phyloP scores from a whole-genome alignment of 371 early-diverging fungal genomes.

The Umbelopsis sp. region DNA sequence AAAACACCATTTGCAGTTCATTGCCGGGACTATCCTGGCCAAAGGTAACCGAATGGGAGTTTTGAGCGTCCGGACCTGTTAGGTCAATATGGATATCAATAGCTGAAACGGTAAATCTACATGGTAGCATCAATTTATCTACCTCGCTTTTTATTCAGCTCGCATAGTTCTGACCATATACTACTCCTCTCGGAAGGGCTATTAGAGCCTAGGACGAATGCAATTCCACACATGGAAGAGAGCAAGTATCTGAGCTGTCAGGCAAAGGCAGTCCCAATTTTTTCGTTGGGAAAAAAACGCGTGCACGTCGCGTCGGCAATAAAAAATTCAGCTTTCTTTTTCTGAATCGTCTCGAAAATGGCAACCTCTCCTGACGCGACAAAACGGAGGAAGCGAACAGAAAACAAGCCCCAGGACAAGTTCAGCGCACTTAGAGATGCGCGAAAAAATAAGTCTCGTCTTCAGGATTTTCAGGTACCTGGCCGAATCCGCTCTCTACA shows the following conservation, averaged over 20 bases:
- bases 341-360: background rate
- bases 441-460: background rate
- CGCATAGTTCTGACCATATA: constrained; percentile 46
- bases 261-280: constrained; percentile 11
- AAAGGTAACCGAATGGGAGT: constrained; percentile 23
- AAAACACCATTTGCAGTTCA: constrained; percentile 42
- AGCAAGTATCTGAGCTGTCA: background rate
- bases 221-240: constrained; percentile 47
- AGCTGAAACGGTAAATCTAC: background rate
- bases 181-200: background rate
- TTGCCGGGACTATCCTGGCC: background rate
- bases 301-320: constrained; percentile 10
- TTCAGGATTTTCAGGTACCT: constrained; percentile 8
- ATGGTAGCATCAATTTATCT: background rate
- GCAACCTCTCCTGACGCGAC: background rate
- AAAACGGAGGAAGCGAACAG: constrained; percentile 15
- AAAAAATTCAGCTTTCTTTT: background rate
- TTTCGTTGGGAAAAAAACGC: constrained; percentile 3
- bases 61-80: constrained; percentile 55
- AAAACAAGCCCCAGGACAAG: background rate
- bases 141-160: constrained; percentile 58
- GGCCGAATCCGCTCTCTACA: background rate
- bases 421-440: background rate
- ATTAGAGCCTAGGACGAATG: constrained; percentile 35
- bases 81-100: too few relatives aligned